These are phyloP conservation scores for Cnidoscolus chayamansa DNA, from an alignment of 441 rosid species.

Conservation along the genomic window DNA sequence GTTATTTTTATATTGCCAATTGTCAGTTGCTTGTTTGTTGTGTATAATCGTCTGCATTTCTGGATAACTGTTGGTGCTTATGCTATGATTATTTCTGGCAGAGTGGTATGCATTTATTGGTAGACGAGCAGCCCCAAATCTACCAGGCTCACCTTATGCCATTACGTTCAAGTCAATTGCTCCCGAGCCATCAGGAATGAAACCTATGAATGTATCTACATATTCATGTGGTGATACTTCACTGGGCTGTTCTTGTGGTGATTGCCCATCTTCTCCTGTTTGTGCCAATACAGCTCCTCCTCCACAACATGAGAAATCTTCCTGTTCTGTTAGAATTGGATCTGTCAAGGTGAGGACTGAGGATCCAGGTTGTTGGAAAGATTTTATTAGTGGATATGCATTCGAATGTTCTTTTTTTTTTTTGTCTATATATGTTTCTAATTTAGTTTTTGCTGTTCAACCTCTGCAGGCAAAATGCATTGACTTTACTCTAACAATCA, in stretches of 20 bases:
- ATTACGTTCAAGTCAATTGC: slow-evolving; percentile 59
- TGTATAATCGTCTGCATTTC: neutral
- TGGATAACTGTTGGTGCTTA: slow-evolving; percentile 19
- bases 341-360: slow-evolving; percentile 59
- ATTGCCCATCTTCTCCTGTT: slow-evolving; percentile 76
- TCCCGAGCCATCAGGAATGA: slow-evolving; percentile 78
- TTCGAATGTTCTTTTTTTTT: neutral
- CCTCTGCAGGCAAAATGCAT: slow-evolving; percentile 76
- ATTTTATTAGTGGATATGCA: neutral
- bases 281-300: slow-evolving; percentile 63
- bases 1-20: neutral
- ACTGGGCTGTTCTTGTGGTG: slow-evolving; percentile 97
- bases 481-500: slow-evolving; percentile 65
- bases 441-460: slow-evolving; percentile 31
- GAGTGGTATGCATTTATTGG: slow-evolving; percentile 94
- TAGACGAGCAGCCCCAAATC: slow-evolving; percentile 47
- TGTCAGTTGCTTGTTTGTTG: neutral
- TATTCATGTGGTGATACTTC: slow-evolving; percentile 81
- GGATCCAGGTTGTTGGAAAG: neutral
- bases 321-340: slow-evolving; percentile 78
- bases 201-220: slow-evolving; percentile 82
- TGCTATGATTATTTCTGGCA: slow-evolving; percentile 41
- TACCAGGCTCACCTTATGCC: slow-evolving; percentile 92
- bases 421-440: slow-evolving; percentile 17
- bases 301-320: slow-evolving; percentile 44